A percentile compares a stretch with the other conserved stretches of the same genome.
Evolutionary conservation across 2,329 filamentous ascomycete species (phyloP).

Genomic region (Magnaporthiopsis incrustans): DNA sequence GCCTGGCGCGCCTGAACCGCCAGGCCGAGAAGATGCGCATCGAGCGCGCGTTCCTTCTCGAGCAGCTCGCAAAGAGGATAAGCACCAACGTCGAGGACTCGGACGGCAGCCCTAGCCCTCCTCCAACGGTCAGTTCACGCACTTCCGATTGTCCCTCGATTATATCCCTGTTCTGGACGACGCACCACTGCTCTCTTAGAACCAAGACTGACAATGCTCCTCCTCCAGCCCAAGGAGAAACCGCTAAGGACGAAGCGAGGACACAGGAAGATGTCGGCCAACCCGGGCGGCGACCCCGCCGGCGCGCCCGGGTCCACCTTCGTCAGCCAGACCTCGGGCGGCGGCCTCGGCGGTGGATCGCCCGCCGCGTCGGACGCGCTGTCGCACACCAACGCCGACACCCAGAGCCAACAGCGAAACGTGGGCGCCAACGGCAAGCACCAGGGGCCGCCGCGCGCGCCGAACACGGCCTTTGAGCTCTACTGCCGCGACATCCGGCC

Average conservation of each 20-base stretch:
- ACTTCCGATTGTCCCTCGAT: background rate
- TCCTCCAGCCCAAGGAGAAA: slow-evolving; percentile 63
- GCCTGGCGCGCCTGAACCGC: slow-evolving; percentile 71
- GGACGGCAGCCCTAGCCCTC: slow-evolving; percentile 71
- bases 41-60: slow-evolving; percentile 67
- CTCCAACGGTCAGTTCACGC: slow-evolving; percentile 57
- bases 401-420: slow-evolving; percentile 19
- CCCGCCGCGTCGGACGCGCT: slow-evolving; percentile 40
- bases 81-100: slow-evolving; percentile 70
- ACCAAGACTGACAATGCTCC: background rate
- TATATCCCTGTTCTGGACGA: background rate
- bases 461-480: slow-evolving; percentile 44
- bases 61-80: slow-evolving; percentile 66
- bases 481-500: slow-evolving; percentile 44
- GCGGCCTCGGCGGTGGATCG: slow-evolving; percentile 27
- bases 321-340: slow-evolving; percentile 35
- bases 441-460: slow-evolving; percentile 28
- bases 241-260: slow-evolving; percentile 67
- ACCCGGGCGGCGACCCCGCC: slow-evolving; percentile 30
- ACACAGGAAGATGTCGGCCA: slow-evolving; percentile 52
- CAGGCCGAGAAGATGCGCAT: slow-evolving; percentile 88
- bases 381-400: slow-evolving; percentile 39
- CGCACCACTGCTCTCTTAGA: background rate
- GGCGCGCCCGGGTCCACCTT: slow-evolving; percentile 31
- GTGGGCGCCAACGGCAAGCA: slow-evolving; percentile 30